phyloP scores from a whole-genome alignment of 2,329 filamentous ascomycete species.

The Microcyclospora pomicola region DNA sequence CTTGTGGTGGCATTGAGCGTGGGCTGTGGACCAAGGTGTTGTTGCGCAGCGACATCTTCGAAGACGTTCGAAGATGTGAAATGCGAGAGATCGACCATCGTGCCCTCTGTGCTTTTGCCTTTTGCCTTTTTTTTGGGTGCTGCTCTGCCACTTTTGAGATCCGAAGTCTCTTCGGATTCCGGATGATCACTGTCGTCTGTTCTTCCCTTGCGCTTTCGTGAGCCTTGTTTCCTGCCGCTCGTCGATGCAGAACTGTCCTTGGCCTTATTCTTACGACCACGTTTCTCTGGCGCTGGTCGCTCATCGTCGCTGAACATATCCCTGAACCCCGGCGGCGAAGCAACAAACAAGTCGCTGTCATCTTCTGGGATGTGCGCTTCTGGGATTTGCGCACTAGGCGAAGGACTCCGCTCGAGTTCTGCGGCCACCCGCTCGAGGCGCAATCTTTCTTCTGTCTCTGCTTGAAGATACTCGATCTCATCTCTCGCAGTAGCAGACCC shows the following conservation, averaged over 20 bases:
- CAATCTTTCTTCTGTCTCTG: slow-evolving; percentile 7
- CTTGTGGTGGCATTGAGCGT: slow-evolving; percentile 5
- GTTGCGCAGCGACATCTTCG: slow-evolving; percentile 10
- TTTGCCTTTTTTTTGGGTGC: slow-evolving; percentile 1
- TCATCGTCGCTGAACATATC: neutral
- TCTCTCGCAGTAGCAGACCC: slow-evolving; percentile 7
- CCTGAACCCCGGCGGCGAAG: neutral
- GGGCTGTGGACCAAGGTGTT: slow-evolving; percentile 10
- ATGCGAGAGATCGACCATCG: slow-evolving; percentile 8
- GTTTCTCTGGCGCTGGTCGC: neutral
- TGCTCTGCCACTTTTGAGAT: neutral
- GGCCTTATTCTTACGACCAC: neutral
- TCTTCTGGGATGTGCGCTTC: slow-evolving; percentile 2
- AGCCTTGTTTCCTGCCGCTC: neutral
- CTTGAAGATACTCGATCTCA: slow-evolving; percentile 13
- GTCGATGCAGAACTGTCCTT: neutral
- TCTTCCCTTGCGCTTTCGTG: neutral
- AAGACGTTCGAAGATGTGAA: slow-evolving; percentile 13
- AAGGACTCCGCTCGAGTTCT: slow-evolving; percentile 6
- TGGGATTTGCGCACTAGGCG: neutral
- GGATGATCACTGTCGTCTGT: slow-evolving; percentile 2
- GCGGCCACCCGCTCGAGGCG: slow-evolving; percentile 7
- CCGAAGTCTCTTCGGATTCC: neutral
- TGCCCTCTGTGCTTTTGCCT: neutral
- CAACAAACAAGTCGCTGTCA: slow-evolving; percentile 5